phyloP scores from a whole-genome alignment of 257 asterid genomes.

The Nicotiana tomentosiformis region DNA sequence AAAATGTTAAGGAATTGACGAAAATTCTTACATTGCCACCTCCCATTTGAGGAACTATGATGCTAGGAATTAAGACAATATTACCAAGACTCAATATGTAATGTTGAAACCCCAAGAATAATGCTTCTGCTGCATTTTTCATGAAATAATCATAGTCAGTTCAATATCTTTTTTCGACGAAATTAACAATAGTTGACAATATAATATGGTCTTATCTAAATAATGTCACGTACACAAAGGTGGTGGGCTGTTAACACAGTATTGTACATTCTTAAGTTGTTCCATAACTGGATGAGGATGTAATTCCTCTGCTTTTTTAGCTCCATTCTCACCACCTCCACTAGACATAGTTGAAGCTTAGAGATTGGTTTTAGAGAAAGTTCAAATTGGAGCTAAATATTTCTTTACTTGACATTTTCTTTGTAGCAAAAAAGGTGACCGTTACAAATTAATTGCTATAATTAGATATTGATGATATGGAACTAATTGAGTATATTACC shows the following conservation, averaged over 20 bases:
- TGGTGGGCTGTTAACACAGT: slow-evolving; percentile 77
- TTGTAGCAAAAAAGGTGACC: not conserved
- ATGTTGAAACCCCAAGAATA: slow-evolving; percentile 75
- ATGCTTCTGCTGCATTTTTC: slow-evolving; percentile 46
- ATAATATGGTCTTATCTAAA: no score
- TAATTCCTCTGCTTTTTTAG: slow-evolving; percentile 16
- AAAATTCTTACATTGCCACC: slow-evolving; percentile 53
- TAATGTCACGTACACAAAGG: slow-evolving; percentile 37
- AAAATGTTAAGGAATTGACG: not conserved
- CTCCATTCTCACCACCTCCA: slow-evolving; percentile 3
- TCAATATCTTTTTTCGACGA: not conserved
- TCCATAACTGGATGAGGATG: slow-evolving; percentile 53
- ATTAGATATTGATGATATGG: not conserved
- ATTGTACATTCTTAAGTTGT: slow-evolving; percentile 61
- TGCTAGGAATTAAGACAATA: slow-evolving; percentile 52
- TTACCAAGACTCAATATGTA: slow-evolving; percentile 62
- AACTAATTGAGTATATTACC: not conserved
- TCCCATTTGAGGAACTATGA: slow-evolving; percentile 71
- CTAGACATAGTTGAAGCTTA: slow-evolving; percentile 22
- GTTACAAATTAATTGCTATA: slow-evolving; percentile 1
- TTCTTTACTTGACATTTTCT: not conserved
- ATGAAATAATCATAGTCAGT: not conserved
- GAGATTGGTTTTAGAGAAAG: not conserved
- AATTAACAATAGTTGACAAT: not conserved
- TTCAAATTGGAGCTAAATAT: not conserved